A percentile compares a stretch with the other conserved stretches of the same genome.
Evolutionary conservation across 2,329 filamentous ascomycete species (phyloP).

Genomic region (Curvularia verruculosa): DNA sequence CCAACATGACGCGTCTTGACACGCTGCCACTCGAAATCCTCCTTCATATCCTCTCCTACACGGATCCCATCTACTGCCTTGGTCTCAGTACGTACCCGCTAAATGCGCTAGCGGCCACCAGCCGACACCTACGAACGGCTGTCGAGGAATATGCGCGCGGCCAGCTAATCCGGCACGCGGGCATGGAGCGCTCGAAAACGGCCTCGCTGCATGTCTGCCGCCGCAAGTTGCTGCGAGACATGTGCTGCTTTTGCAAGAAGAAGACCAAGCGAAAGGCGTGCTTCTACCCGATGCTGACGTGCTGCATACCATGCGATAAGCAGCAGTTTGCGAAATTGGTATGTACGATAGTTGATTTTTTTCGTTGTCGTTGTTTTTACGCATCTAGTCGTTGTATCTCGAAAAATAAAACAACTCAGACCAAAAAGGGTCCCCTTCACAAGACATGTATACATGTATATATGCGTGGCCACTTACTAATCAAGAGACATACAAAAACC

Average conservation of each 20-base stretch:
- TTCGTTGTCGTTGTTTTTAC: too few species aligned
- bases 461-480: too few species aligned
- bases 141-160: constrained; percentile 41
- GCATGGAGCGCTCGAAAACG: constrained; percentile 23
- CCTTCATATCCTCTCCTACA: constrained; percentile 35
- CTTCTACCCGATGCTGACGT: constrained; percentile 29
- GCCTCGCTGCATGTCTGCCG: constrained; percentile 26
- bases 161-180: constrained; percentile 32
- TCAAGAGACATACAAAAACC: too few species aligned
- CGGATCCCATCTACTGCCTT: constrained; percentile 15
- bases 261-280: constrained; percentile 33
- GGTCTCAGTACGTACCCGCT: constrained; percentile 22
- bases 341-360: too few species aligned
- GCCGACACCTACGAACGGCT: constrained; percentile 28
- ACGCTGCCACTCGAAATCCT: constrained; percentile 38
- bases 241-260: constrained; percentile 39
- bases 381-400: too few species aligned
- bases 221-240: constrained; percentile 32
- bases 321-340: constrained; percentile 39
- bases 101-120: constrained; percentile 33
- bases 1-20: constrained; percentile 25
- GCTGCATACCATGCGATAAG: constrained; percentile 38
- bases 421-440: too few species aligned
- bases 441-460: too few species aligned
- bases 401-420: too few species aligned